Evolutionary conservation across 2,329 filamentous ascomycete genomes (phyloP).

Genomic region (Apiospora kogelbergensis): DNA sequence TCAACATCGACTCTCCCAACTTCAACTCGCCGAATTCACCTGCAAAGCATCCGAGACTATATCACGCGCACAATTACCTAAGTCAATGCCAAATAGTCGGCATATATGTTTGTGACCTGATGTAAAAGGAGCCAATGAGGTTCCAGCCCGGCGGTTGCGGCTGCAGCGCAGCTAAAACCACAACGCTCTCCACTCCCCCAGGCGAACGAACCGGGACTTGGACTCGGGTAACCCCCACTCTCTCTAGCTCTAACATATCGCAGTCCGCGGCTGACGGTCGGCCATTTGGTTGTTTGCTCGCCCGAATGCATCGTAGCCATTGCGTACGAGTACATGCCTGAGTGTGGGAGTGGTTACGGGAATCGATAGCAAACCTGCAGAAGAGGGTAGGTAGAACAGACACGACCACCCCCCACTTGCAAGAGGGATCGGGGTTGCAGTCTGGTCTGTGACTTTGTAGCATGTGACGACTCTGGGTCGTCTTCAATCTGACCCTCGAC

Average conservation of each 20-base stretch:
- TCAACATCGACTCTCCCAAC: background rate
- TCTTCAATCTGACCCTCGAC: background rate
- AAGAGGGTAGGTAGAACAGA: background rate
- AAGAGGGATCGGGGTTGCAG: background rate
- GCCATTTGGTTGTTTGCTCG: background rate
- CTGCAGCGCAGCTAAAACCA: background rate
- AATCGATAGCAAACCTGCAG: background rate
- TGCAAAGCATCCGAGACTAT: background rate
- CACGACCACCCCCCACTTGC: background rate
- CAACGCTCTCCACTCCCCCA: background rate
- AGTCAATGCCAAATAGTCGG: background rate
- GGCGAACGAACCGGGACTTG: background rate
- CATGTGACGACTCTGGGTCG: background rate
- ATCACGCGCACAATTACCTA: background rate
- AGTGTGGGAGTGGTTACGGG: background rate
- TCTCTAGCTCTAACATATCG: background rate
- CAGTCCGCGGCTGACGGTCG: background rate
- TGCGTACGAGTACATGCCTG: background rate
- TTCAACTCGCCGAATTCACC: background rate
- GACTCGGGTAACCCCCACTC: background rate
- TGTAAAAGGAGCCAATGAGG: background rate
- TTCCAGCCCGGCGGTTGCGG: background rate
- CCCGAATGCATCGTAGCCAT: background rate
- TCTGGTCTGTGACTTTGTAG: background rate
- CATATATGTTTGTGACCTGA: background rate